A percentile compares a stretch with the other conserved stretches of the same genome.
phyloP scores from a whole-genome alignment of 2,329 filamentous ascomycete genomes.

The Cadophora sp. region DNA sequence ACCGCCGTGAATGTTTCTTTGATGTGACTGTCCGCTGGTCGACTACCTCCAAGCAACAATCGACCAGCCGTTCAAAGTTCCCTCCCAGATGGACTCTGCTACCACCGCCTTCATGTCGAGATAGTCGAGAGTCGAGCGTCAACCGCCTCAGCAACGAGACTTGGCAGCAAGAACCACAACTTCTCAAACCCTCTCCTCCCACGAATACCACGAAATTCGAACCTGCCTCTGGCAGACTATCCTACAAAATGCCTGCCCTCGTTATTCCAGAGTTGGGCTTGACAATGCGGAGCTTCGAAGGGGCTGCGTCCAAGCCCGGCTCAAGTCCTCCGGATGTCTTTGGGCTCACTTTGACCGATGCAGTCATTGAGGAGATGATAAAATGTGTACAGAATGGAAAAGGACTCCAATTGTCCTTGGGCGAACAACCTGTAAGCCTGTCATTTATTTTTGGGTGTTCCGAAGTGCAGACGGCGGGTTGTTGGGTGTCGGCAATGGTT shows the following conservation, averaged over 20 bases:
- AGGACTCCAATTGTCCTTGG: constrained; percentile 62
- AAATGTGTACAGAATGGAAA: constrained; percentile 63
- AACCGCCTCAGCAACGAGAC: constrained; percentile 31
- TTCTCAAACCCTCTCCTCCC: constrained; percentile 5
- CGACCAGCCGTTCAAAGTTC: constrained; percentile 11
- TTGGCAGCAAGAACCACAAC: constrained; percentile 32
- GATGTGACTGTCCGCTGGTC: constrained; percentile 9
- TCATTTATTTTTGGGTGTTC: constrained; percentile 23
- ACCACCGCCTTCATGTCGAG: constrained; percentile 37
- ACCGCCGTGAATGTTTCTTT: constrained; percentile 16
- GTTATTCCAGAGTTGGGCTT: constrained; percentile 64
- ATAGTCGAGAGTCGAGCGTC: constrained; percentile 32
- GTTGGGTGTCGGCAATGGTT: constrained; percentile 1
- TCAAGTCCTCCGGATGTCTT: constrained; percentile 61
- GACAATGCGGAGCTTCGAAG: constrained; percentile 52
- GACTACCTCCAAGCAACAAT: constrained; percentile 14
- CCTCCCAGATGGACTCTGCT: constrained; percentile 29
- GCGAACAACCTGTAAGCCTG: constrained; percentile 63
- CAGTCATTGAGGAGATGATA: constrained; percentile 68
- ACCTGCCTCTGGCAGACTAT: constrained; percentile 16
- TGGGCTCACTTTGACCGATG: constrained; percentile 62
- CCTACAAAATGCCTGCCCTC: constrained; percentile 57
- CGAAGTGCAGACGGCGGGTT: constrained; percentile 2
- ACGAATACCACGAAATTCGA: constrained; percentile 20
- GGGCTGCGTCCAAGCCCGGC: constrained; percentile 51